These are phyloP conservation scores for Boechera retrofracta DNA, from an alignment of 345 rosid genomes.

Conservation along the genomic window DNA sequence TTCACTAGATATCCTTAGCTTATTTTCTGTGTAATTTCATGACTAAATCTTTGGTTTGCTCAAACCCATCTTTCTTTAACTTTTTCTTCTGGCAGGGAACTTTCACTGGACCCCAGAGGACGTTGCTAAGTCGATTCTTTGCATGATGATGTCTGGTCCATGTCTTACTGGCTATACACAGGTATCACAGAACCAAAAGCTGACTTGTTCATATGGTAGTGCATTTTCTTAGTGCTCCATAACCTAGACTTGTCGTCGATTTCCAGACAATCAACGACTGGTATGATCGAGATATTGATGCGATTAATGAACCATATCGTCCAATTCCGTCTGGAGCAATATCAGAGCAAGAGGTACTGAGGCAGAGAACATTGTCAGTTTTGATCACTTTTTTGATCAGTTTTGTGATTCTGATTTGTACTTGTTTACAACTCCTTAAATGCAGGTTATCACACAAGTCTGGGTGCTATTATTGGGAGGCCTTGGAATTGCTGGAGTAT, in stretches of 20 bases:
- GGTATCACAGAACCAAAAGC: slow-evolving; percentile 42
- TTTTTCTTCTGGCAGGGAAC: slow-evolving; percentile 62
- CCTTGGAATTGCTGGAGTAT: slow-evolving; percentile 74
- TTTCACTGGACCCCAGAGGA: slow-evolving; percentile 94
- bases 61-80: not conserved
- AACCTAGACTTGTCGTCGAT: slow-evolving; percentile 22
- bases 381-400: not conserved
- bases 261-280: slow-evolving; percentile 89
- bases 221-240: slow-evolving; percentile 29
- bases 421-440: slow-evolving; percentile 26
- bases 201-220: slow-evolving; percentile 9
- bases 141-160: slow-evolving; percentile 99
- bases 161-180: slow-evolving; percentile 97
- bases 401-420: slow-evolving; percentile 1
- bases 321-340: slow-evolving; percentile 97
- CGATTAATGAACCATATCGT: slow-evolving; percentile 97
- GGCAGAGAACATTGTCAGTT: not conserved
- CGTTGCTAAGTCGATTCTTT: slow-evolving; percentile 84
- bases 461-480: slow-evolving; percentile 91
- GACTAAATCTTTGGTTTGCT: slow-evolving; percentile 24
- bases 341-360: slow-evolving; percentile 77
- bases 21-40: not conserved
- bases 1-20: not conserved
- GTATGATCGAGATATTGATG: slow-evolving; percentile 97
- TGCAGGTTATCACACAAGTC: slow-evolving; percentile 86